Base-by-base conservation (phyloP, 2,329 filamentous ascomycete genomes). In the Xylaria arbuscula region DNA sequence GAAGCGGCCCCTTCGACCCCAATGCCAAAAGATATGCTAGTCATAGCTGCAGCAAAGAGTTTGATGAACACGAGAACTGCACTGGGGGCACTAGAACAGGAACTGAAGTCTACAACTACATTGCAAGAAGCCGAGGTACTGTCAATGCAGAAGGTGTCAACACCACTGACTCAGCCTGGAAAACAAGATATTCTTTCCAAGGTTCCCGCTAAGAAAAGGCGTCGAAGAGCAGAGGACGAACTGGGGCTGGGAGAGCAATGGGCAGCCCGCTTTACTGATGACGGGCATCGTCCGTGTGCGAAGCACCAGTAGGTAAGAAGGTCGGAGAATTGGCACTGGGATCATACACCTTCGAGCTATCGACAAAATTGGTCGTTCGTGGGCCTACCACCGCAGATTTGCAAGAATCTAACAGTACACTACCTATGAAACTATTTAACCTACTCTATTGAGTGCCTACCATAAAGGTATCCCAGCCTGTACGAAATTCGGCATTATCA, bases 201-300 rank as follows among this genome's bases (percentile, higher is more conserved):
- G n/a, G 10, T 10, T 10, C 45, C 40, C 19, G 57, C n/a, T 22
- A 56, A 64, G 56, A 74, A 69, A 45, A 72, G 48, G 67, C 65
- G 69, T 8, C 67, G 59, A n/a, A 67, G 48, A 3, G 62, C 17
- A n/a, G 13, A 36, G 2, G 64, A 72, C 4, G 67, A 65, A 42
- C 67, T 76, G 19, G 47, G 48, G 22, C 67, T 76, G 13, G 73
- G 74, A 15, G 67, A 54, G 24, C 59, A 62, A 1, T 76, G 75
- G 75, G 60, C 69, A 22, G 50, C 65, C 36, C 53, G 50, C 19
- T 70, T 73, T 53, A 70, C 72, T 32, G 65, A 68, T 34, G 36
- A 68, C 10, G 73, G 74, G 13, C 73, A 64, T 57, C 70, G 74
- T 34, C 69, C 72, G 13, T 63, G 54, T 32, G 38, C 19, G 38